These are phyloP conservation scores for Novymonas esmeraldas DNA, from an alignment of 208 protist species.

Conservation along the genomic window DNA sequence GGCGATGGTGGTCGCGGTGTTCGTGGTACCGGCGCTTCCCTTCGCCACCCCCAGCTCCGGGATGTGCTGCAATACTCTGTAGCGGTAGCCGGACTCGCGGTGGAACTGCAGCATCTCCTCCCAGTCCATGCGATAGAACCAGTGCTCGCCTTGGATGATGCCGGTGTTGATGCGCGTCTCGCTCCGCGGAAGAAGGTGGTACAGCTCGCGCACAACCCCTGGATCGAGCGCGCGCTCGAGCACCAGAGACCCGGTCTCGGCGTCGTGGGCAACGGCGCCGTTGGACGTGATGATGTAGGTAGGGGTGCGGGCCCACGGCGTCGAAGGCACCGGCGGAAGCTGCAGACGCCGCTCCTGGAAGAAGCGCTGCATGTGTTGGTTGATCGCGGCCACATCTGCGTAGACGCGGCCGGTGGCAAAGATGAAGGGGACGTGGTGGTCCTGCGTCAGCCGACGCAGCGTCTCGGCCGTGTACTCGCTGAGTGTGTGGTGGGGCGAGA, in stretches of 20 bases:
- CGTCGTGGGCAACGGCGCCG: constrained; percentile 53
- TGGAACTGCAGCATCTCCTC: constrained; percentile 57
- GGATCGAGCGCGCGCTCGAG: constrained; percentile 34
- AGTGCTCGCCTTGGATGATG: constrained; percentile 42
- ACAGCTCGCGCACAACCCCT: constrained; percentile 28
- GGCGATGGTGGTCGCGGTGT: constrained; percentile 8
- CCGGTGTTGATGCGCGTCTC: constrained; percentile 59
- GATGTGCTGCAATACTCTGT: constrained; percentile 38
- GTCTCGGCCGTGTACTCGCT: constrained; percentile 39
- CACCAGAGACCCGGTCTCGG: constrained; percentile 38
- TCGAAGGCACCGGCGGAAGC: constrained; percentile 28
- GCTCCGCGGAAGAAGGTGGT: constrained; percentile 32
- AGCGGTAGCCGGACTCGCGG: constrained; percentile 48
- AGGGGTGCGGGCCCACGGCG: constrained; percentile 11
- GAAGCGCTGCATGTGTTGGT: constrained; percentile 42
- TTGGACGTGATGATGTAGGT: constrained; percentile 56
- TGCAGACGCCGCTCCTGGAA: constrained; percentile 40
- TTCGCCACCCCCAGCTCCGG: neutral
- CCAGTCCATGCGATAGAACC: constrained; percentile 39
- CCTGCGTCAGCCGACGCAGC: constrained; percentile 49
- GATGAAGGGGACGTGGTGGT: constrained; percentile 64
- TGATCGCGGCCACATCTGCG: constrained; percentile 50
- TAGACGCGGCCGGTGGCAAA: constrained; percentile 75
- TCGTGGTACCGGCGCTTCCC: constrained; percentile 11
- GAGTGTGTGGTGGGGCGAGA: constrained; percentile 43